Evolutionary conservation across 2,329 filamentous ascomycete genomes (phyloP).

Genomic region (Ceratocystis cacaofunesta): DNA sequence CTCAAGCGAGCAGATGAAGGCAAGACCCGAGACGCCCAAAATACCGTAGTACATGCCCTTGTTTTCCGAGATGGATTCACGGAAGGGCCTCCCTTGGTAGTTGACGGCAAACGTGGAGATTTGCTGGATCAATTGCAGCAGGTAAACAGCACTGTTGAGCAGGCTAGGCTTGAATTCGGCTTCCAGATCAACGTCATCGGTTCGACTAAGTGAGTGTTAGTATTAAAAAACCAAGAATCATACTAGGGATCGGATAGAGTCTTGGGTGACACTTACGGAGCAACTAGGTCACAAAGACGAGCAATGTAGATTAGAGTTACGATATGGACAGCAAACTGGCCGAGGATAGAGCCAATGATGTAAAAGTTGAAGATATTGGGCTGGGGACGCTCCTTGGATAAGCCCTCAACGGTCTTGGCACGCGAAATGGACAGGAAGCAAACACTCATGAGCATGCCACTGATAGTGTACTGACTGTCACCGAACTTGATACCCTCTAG

Average conservation of each 20-base stretch:
- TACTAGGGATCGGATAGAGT: too few relatives aligned
- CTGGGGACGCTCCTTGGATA: conserved; percentile 94
- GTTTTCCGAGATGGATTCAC: conserved; percentile 89
- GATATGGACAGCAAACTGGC: conserved; percentile 94
- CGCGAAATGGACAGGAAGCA: conserved; percentile 98
- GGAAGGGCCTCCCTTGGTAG: conserved; percentile 96
- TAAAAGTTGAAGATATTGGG: conserved; percentile 99
- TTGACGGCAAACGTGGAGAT: conserved; percentile 99
- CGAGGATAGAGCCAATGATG: conserved; percentile 93
- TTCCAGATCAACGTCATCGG: conserved; percentile 65
- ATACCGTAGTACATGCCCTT: conserved; percentile 97
- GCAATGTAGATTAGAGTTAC: conserved; percentile 88
- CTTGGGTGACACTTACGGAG: conserved; percentile 48
- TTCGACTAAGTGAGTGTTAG: conserved; percentile 30
- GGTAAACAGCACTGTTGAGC: conserved; percentile 91
- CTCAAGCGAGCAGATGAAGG: conserved; percentile 88
- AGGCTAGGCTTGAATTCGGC: conserved; percentile 87
- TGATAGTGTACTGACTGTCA: conserved; percentile 95
- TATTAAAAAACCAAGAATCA: neutral
- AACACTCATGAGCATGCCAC: conserved; percentile 98
- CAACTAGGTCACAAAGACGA: conserved; percentile 68
- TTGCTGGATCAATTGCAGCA: conserved; percentile 94
- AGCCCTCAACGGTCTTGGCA: conserved; percentile 82
- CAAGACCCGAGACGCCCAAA: conserved; percentile 72
- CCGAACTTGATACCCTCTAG: conserved; percentile 98